Evolutionary conservation across 169 alveolate species (phyloP).

Genomic region (Plasmodium vinckei): DNA sequence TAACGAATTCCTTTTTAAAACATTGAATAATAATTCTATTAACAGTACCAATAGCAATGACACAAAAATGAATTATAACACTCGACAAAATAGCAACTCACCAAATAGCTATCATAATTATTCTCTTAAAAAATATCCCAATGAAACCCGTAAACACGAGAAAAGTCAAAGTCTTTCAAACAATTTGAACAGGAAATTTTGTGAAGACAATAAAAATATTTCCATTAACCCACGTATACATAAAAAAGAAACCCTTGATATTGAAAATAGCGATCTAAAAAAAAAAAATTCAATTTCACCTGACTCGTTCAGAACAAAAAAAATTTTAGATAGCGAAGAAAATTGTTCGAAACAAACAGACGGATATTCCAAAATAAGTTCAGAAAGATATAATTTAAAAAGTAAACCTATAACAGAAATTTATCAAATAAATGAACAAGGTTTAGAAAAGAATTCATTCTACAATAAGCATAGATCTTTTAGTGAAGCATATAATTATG

Average conservation of each 20-base stretch:
- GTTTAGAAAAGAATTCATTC: background rate
- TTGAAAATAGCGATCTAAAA: no score
- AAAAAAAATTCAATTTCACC: background rate
- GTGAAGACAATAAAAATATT: background rate
- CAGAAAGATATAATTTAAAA: background rate
- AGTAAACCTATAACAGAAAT: background rate
- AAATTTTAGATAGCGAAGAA: background rate
- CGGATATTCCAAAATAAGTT: background rate
- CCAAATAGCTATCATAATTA: no score
- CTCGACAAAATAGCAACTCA: no score
- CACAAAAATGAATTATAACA: no score
- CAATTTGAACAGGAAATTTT: background rate
- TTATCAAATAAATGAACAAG: slow-evolving; percentile 10
- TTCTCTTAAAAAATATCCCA: no score
- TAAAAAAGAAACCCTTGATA: no score
- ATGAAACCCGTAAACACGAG: slow-evolving; percentile 2
- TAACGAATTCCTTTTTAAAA: slow-evolving; percentile 34
- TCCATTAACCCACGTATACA: background rate
- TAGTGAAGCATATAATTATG: background rate
- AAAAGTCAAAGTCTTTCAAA: background rate
- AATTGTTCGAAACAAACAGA: background rate
- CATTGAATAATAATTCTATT: slow-evolving; percentile 18
- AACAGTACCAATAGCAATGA: background rate
- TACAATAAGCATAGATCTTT: background rate
- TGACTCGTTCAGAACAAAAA: slow-evolving; percentile 1